Base-by-base conservation (phyloP, 192 early-diverging fungal species). In the Coemansia sp. region DNA sequence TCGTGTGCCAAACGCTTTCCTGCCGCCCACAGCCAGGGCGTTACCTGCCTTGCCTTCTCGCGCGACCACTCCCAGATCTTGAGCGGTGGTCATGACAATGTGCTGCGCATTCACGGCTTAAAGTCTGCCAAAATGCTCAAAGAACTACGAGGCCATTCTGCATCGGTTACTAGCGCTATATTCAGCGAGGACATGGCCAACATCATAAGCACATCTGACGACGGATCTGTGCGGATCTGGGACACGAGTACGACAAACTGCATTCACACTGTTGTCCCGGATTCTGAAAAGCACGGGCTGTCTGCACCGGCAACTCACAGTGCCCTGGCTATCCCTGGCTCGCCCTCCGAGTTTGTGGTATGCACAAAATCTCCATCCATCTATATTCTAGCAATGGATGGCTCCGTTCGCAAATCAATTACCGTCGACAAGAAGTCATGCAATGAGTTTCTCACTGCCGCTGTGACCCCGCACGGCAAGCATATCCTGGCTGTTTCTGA, bases 121-220 rank as follows among this genome's bases (percentile, higher is more conserved):
- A 95, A 96, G 73, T 94, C 92, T 0, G 95, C 95, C 10, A 96
- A 95, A 51, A 88, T 88, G 65, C 73, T 97, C 4, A 92, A 94
- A 54, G 93, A 97, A 63, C 93, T 94, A 59, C 86, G 91, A 18
- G 97, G 97, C 0, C 97, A 99, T 64, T 84, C 89, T 2, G 93
- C 93, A 1, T 93, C 88, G 64, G 88, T 97, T 39, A 98, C 96
- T 72, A 80, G 84, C 51, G 92, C 85, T 0, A 53, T 85, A 6
- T 99, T 89, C 64, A 89, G 87, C 13, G 41, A 74, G 16, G 90
- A 95, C 53, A 88, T 87, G 66, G 59, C 80, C 4, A 80, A 85
- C 4, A 78, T 99, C 9, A 64, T 96, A 11, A 94, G 88, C 62
- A 89, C 85, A 0, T 91, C 90, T 35, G 90, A 88, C 54, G 96